phyloP scores from a whole-genome alignment of 73 alveolate genomes.

The Stentor coeruleus region DNA sequence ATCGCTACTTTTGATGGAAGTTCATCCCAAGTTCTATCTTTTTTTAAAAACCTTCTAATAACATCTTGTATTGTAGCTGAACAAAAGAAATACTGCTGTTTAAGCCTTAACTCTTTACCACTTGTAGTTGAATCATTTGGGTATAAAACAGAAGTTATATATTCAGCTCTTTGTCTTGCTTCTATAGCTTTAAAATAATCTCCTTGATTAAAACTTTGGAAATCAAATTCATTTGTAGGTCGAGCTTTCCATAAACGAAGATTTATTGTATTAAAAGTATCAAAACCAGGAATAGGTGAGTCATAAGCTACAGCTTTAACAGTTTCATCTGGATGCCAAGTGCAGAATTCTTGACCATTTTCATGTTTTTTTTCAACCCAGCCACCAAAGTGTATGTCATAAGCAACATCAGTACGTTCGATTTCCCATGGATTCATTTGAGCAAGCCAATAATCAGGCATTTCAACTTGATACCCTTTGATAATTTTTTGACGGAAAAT shows the following conservation, averaged over 20 bases:
- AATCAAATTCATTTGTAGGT: constrained; percentile 79
- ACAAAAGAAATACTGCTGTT: constrained; percentile 77
- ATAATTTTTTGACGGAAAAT: constrained; percentile 83
- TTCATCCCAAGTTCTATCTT: constrained; percentile 43
- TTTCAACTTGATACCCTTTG: constrained; percentile 86
- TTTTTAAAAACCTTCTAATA: constrained; percentile 39
- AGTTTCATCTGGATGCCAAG: constrained; percentile 87
- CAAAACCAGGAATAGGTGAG: constrained; percentile 89
- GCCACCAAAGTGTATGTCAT: constrained; percentile 80
- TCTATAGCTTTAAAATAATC: constrained; percentile 74
- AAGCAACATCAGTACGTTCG: constrained; percentile 80
- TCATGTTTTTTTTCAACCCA: constrained; percentile 54
- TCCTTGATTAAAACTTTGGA: constrained; percentile 67
- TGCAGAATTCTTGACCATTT: too few species aligned
- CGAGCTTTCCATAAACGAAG: constrained; percentile 85
- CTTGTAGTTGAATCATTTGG: constrained; percentile 76
- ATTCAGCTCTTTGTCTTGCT: constrained; percentile 52
- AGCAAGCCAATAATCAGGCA: constrained; percentile 92
- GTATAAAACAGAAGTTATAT: constrained; percentile 48
- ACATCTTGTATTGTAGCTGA: constrained; percentile 51
- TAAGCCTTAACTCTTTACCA: constrained; percentile 92
- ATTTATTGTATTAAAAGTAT: constrained; percentile 83
- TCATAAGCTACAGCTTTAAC: constrained; percentile 91
- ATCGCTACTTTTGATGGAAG: constrained; percentile 72
- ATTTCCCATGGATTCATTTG: constrained; percentile 96